Conservation (phyloP, 208 protist genomes). For the Vickermania ingenoplastis region DNA sequence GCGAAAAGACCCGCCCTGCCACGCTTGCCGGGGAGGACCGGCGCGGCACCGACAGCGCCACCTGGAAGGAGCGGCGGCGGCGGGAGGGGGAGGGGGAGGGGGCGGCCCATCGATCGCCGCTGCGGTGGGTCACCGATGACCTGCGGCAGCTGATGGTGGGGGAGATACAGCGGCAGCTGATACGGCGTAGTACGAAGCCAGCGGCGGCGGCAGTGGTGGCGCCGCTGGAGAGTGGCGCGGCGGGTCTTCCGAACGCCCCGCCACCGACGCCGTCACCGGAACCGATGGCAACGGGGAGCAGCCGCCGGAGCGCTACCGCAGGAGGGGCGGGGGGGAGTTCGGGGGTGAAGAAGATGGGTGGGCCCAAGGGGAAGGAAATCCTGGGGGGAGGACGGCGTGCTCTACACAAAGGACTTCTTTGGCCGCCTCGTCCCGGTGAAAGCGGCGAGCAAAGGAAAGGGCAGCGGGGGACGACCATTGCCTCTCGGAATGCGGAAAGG, state of each 20-base stretch:
- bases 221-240: neutral
- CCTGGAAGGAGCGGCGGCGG: neutral
- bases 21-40: too few species aligned
- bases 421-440: slow-evolving; percentile 30
- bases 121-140: slow-evolving; percentile 15
- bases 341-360: too few species aligned
- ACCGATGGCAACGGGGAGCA: too few species aligned
- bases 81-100: neutral
- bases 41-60: neutral
- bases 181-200: slow-evolving; percentile 2
- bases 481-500: neutral
- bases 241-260: neutral
- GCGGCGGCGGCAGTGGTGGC: neutral
- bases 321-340: too few species aligned
- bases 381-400: neutral
- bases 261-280: too few species aligned
- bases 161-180: slow-evolving; percentile 26
- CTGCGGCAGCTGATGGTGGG: slow-evolving; percentile 25
- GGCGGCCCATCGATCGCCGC: slow-evolving; percentile 5
- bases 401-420: slow-evolving; percentile 52
- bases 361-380: too few species aligned
- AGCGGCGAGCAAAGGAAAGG: slow-evolving; percentile 2
- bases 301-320: too few species aligned
- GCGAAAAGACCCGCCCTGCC: too few species aligned
- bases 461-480: neutral